Evolutionary conservation across 2,329 filamentous ascomycete species (phyloP).

Genomic region (Talaromyces piceae): DNA sequence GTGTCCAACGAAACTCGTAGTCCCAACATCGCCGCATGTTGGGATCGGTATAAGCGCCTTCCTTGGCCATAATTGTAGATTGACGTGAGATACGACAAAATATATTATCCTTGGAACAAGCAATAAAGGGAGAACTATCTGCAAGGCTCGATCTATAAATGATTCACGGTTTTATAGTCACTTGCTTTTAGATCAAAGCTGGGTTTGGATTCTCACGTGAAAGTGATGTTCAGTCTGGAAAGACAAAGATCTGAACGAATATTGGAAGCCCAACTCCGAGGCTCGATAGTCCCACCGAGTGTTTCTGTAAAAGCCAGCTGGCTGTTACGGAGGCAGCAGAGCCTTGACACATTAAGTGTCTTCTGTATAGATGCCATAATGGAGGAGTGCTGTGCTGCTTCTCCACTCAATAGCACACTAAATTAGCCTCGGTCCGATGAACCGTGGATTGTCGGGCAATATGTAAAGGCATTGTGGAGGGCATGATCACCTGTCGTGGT

Average conservation of each 20-base stretch:
- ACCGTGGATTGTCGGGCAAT: background rate
- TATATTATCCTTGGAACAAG: too few relatives aligned
- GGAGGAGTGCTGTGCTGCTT: background rate
- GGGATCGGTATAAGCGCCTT: background rate
- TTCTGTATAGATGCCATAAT: background rate
- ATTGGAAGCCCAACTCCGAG: background rate
- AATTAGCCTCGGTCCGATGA: background rate
- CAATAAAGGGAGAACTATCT: too few relatives aligned
- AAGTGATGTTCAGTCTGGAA: background rate
- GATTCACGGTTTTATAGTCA: background rate
- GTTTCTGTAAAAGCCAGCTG: background rate
- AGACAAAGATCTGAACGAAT: background rate
- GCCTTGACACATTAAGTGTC: background rate
- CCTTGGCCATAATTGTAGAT: background rate
- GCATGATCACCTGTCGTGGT: background rate
- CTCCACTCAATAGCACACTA: background rate
- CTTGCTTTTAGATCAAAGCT: background rate
- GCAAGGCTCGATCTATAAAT: too few relatives aligned
- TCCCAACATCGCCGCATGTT: constrained; percentile 1
- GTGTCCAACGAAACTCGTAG: constrained; percentile 2
- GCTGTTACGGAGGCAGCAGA: background rate
- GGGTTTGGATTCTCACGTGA: background rate
- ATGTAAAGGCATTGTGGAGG: background rate
- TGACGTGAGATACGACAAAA: background rate
- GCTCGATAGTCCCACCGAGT: too few relatives aligned